Conservation (phyloP, 2,329 filamentous ascomycete species). For the Cytospora schulzeri region DNA sequence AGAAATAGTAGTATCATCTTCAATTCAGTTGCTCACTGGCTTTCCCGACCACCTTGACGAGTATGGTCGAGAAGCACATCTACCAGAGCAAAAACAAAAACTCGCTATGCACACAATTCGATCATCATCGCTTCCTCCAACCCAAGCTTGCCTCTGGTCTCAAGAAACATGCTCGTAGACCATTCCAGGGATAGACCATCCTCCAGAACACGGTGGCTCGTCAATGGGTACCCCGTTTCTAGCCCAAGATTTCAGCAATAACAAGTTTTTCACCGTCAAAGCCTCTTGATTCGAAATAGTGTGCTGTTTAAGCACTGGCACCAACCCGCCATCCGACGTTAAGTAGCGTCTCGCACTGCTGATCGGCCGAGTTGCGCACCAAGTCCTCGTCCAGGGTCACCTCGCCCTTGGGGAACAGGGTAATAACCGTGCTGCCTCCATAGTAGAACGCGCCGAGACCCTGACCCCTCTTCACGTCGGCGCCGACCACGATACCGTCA, state of each 20-base stretch:
- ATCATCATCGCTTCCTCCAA: too few relatives aligned
- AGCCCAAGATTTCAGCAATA: background rate
- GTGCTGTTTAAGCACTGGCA: background rate
- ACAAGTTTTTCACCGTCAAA: too few relatives aligned
- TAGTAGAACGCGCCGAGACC: conserved; percentile 45
- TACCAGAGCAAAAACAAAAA: background rate
- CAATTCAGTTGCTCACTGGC: background rate
- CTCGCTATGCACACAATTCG: too few relatives aligned
- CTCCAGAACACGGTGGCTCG: background rate
- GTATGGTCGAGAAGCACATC: background rate
- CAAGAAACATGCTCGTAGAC: too few relatives aligned
- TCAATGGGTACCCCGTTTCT: background rate
- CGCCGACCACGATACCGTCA: conserved; percentile 37
- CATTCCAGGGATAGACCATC: background rate
- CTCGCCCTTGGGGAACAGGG: conserved; percentile 40
- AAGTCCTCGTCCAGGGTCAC: conserved; percentile 42
- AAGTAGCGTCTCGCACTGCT: conserved; percentile 43
- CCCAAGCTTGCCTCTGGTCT: too few relatives aligned
- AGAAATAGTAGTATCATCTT: too few relatives aligned
- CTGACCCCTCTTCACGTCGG: conserved; percentile 40
- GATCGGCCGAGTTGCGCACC: conserved; percentile 40
- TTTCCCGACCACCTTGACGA: background rate
- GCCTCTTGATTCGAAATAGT: too few relatives aligned
- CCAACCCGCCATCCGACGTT: conserved; percentile 41
- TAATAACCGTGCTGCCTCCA: conserved; percentile 46